phyloP scores from a whole-genome alignment of 2,329 filamentous ascomycete species.

The Phialocephala subalpina region DNA sequence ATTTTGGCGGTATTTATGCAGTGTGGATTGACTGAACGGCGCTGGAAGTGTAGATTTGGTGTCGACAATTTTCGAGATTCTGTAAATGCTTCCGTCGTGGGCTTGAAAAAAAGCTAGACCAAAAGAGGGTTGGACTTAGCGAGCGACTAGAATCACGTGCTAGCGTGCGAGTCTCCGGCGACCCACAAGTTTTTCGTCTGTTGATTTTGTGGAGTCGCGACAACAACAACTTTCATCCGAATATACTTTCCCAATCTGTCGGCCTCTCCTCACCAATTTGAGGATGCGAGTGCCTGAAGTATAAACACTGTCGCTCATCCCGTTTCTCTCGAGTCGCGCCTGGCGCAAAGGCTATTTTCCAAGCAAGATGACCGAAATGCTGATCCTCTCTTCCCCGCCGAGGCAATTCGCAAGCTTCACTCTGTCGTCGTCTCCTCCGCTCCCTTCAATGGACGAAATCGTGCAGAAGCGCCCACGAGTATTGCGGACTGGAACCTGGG shows the following conservation, averaged over 20 bases:
- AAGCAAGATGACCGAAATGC: constrained; percentile 47
- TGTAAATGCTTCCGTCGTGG: constrained; percentile 14
- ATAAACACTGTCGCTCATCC: constrained; percentile 38
- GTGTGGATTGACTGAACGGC: constrained; percentile 29
- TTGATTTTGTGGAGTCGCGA: not conserved
- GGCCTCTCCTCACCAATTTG: not conserved
- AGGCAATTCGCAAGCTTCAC: constrained; percentile 30
- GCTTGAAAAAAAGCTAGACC: constrained; percentile 19
- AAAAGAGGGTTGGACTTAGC: not conserved
- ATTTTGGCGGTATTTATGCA: constrained; percentile 68
- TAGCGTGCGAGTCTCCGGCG: no score
- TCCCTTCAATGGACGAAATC: constrained; percentile 59
- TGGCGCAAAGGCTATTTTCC: constrained; percentile 32
- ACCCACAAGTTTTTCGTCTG: not conserved
- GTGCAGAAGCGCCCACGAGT: constrained; percentile 47
- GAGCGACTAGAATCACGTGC: constrained; percentile 11
- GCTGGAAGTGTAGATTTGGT: constrained; percentile 21
- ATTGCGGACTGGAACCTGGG: constrained; percentile 48
- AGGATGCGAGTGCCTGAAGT: constrained; percentile 22
- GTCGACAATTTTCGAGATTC: constrained; percentile 17
- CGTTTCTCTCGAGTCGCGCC: constrained; percentile 30
- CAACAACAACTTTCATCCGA: not conserved
- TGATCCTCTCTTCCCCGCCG: constrained; percentile 32
- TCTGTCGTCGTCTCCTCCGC: constrained; percentile 45
- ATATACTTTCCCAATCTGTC: not conserved